phyloP scores from a whole-genome alignment of 129 eudicot genomes.

The Silybum marianum region DNA sequence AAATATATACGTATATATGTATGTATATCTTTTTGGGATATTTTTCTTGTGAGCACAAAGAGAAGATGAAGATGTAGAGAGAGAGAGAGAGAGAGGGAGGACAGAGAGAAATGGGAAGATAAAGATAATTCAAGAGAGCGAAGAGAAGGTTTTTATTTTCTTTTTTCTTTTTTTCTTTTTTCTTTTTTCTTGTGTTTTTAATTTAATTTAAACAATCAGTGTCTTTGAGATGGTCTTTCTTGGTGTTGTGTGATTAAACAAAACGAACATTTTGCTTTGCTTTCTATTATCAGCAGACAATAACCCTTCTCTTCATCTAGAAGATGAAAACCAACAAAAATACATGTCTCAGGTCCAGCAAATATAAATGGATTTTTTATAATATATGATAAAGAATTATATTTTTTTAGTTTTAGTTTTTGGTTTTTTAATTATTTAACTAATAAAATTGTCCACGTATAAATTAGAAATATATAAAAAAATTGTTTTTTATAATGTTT shows the following conservation, averaged over 20 bases:
- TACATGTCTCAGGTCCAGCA: constrained; percentile 30
- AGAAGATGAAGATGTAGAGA: constrained; percentile 14
- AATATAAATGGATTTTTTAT: constrained; percentile 6
- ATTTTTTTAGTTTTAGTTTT: not conserved
- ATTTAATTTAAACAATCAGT: not conserved
- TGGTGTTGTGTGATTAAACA: constrained; percentile 8
- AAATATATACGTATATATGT: not conserved
- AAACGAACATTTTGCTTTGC: constrained; percentile 20
- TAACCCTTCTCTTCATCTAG: constrained; percentile 13
- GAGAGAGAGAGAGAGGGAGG: not conserved
- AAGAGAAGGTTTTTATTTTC: constrained; percentile 6
- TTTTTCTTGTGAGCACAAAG: constrained; percentile 8
- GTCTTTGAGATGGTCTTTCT: constrained; percentile 6
- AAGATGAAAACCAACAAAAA: constrained; percentile 19
- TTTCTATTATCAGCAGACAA: constrained; percentile 31
- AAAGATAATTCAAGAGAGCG: constrained; percentile 26
- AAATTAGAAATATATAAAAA: too few relatives aligned
- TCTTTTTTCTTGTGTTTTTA: too few relatives aligned
- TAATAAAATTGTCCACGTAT: too few relatives aligned
- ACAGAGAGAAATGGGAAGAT: constrained; percentile 14
- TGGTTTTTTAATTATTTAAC: too few relatives aligned
- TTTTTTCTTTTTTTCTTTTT: not conserved
- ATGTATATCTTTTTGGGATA: constrained; percentile 24
- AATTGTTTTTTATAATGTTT: too few relatives aligned
- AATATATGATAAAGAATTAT: not conserved